Evolutionary conservation across 2,329 filamentous ascomycete genomes (phyloP).

Genomic region (Monosporascus sp.): DNA sequence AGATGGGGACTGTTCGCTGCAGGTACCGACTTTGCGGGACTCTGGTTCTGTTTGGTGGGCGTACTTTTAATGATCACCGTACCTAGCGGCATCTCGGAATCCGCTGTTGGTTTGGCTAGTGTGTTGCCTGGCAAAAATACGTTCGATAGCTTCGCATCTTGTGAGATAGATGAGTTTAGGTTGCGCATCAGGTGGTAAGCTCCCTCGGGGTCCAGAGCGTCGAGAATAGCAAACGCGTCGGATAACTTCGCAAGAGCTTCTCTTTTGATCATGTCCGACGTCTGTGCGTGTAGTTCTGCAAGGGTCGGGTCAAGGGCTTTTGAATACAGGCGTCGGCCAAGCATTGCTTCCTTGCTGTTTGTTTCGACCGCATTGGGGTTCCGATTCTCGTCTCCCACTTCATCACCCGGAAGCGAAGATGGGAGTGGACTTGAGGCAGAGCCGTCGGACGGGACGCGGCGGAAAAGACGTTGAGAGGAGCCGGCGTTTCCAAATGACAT

Average conservation of each 20-base stretch:
- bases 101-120: slow-evolving; percentile 20
- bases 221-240: slow-evolving; percentile 78
- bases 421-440: slow-evolving; percentile 38
- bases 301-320: slow-evolving; percentile 79
- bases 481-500: slow-evolving; percentile 91
- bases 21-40: slow-evolving; percentile 63
- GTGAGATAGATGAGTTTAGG: slow-evolving; percentile 67
- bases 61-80: slow-evolving; percentile 54
- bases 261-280: slow-evolving; percentile 58
- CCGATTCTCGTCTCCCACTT: slow-evolving; percentile 58
- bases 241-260: slow-evolving; percentile 79
- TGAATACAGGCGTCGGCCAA: slow-evolving; percentile 76
- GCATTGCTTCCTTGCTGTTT: slow-evolving; percentile 71
- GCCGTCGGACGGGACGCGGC: slow-evolving; percentile 71
- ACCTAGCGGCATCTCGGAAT: slow-evolving; percentile 40
- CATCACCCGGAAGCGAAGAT: slow-evolving; percentile 33
- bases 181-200: slow-evolving; percentile 78
- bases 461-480: slow-evolving; percentile 88
- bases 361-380: slow-evolving; percentile 51
- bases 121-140: slow-evolving; percentile 38
- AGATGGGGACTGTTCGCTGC: slow-evolving; percentile 81
- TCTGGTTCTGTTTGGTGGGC: slow-evolving; percentile 34
- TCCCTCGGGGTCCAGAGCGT: slow-evolving; percentile 85
- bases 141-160: slow-evolving; percentile 59
- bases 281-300: slow-evolving; percentile 82